These are phyloP conservation scores for Neofusicoccum sp. DNA, from an alignment of 2,329 filamentous ascomycete species.

Conservation along the genomic window DNA sequence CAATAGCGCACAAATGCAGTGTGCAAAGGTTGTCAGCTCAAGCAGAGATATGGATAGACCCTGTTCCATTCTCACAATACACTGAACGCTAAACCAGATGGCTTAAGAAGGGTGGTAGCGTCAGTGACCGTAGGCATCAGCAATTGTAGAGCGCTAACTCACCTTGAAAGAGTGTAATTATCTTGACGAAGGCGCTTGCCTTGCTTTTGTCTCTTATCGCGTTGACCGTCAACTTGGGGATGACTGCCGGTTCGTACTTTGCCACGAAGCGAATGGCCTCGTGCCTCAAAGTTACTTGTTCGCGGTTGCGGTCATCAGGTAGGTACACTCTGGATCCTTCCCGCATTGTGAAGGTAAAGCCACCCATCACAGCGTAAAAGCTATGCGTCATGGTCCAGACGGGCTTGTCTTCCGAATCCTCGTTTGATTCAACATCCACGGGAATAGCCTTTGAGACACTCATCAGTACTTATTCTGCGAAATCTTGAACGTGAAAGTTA, in stretches of 20 bases:
- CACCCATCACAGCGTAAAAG: conserved; percentile 27
- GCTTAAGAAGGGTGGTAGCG: not conserved
- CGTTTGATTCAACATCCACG: not conserved
- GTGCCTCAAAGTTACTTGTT: conserved; percentile 14
- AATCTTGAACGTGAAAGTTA: not conserved
- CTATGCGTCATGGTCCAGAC: conserved; percentile 27
- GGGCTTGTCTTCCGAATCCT: not conserved
- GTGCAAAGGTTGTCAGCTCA: conserved; percentile 2
- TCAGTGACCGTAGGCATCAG: not conserved
- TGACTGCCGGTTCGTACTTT: not conserved
- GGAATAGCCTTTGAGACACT: not conserved
- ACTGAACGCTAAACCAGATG: conserved; percentile 1
- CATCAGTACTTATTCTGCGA: not conserved
- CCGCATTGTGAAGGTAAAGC: conserved; percentile 22
- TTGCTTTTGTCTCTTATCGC: conserved; percentile 23
- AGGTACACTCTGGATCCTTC: not conserved
- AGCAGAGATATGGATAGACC: not conserved
- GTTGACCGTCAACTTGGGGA: conserved; percentile 10
- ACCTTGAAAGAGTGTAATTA: conserved; percentile 2
- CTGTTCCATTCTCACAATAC: not conserved
- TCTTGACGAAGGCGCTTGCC: not conserved
- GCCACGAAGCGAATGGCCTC: conserved; percentile 14
- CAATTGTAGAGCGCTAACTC: not conserved
- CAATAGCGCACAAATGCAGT: not conserved
- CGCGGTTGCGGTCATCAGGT: not conserved